These are phyloP conservation scores for Heterobasidion annosum DNA, from an alignment of 1,284 basidiomycete species.

Conservation along the genomic window DNA sequence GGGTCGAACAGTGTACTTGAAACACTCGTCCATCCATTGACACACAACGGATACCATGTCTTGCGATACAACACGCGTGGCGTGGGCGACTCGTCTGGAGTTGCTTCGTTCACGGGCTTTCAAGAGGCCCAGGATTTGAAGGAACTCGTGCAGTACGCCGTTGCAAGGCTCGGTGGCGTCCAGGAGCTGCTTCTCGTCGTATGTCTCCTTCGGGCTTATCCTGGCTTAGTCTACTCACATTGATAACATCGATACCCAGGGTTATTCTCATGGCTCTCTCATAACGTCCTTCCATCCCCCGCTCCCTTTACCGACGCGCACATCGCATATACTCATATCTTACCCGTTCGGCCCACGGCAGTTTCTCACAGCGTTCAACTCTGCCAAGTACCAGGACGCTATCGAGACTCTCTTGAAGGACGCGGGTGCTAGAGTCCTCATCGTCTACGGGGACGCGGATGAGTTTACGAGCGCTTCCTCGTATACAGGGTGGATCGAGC, in stretches of 20 bases:
- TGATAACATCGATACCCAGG: constrained; percentile 28
- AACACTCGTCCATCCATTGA: constrained; percentile 23
- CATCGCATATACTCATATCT: constrained; percentile 63
- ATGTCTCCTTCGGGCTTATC: constrained; percentile 14
- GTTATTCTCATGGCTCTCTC: constrained; percentile 75
- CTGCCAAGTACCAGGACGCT: constrained; percentile 38
- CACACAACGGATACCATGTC: constrained; percentile 41
- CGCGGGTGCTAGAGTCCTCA: constrained; percentile 39
- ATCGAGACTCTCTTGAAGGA: constrained; percentile 40
- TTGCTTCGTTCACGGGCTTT: constrained; percentile 60
- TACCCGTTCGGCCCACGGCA: constrained; percentile 67
- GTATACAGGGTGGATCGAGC: constrained; percentile 48
- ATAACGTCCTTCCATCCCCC: constrained; percentile 56
- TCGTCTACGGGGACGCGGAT: constrained; percentile 62
- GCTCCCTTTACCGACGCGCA: constrained; percentile 34
- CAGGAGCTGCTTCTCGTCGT: constrained; percentile 45
- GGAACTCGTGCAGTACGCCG: constrained; percentile 48
- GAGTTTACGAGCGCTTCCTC: constrained; percentile 54
- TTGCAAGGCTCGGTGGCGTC: constrained; percentile 34
- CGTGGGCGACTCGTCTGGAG: constrained; percentile 61
- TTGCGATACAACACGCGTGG: constrained; percentile 70
- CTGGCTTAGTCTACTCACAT: not conserved
- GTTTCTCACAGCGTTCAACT: constrained; percentile 61
- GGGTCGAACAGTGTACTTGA: constrained; percentile 21
- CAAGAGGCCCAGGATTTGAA: constrained; percentile 60